Base-by-base conservation (phyloP, 2,329 filamentous ascomycete genomes). In the Trichoderma sp. region DNA sequence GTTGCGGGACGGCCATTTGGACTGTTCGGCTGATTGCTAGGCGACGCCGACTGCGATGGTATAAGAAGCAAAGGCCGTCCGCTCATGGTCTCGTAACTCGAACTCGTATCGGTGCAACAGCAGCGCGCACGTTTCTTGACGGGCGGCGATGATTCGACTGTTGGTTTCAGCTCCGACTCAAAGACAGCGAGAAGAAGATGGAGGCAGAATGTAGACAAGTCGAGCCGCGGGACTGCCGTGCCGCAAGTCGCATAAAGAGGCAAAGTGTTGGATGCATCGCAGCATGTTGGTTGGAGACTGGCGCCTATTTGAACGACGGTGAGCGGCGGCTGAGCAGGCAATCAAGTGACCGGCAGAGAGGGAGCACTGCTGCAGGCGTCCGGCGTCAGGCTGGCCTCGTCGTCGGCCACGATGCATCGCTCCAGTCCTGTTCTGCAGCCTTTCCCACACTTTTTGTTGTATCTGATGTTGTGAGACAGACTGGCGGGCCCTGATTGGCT, bases 1-100 rank as follows among this genome's bases (percentile, higher is more conserved):
- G 85, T 79, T 47, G 82, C 80, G 2, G 85, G 85, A 15, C 85
- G 82, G 15, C 85, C 85, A 45, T 73, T 74, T 66, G 69, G 71
- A 63, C 50, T 73, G 63, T 71, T 74, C 5, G 71, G 70, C 34
- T 71, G 48, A 19, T 51, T 41, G 63, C 21, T 34, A 24, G 66
- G 66, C 17, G 54, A 66, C 15, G 48, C 21, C 7, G 63, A 34
- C 24, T 61, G 55, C 12, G 30, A 41, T 50, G 63, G 55, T 21
- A 65, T 52, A 21, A 47, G 41, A 41, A 65, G 43, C 50, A n/a
- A 43, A 5, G 58, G 47, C n/a, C 51, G 45, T 43, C 54, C 21
- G 30, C 52, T 57, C 61, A 57, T 64, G 12, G 44, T 63, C 44
- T 55, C 51, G 43, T 43, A 34, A 24, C 12, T 43, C 15, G 26